These are phyloP conservation scores for Calophaca sinica DNA, from an alignment of 306 rosid species.

Conservation along the genomic window DNA sequence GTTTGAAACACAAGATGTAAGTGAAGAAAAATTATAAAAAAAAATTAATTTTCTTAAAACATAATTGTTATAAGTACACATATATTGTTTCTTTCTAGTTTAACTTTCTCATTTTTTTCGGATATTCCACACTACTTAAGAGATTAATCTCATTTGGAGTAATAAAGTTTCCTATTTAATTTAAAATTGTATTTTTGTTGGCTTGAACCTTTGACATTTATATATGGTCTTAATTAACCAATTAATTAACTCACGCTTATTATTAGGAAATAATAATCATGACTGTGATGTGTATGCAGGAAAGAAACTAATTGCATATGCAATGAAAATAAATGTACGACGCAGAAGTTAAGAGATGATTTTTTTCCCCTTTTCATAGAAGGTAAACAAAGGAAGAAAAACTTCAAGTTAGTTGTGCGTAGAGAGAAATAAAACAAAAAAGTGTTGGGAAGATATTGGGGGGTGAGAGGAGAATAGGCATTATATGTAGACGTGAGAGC, in stretches of 20 bases:
- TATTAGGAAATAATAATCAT: neutral
- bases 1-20: too few relatives aligned
- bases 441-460: too few relatives aligned
- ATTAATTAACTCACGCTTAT: neutral
- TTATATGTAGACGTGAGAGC: slow-evolving; percentile 48
- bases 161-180: neutral
- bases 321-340: too few relatives aligned
- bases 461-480: neutral
- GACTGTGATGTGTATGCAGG: too few relatives aligned
- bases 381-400: neutral
- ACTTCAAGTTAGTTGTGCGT: neutral
- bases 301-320: neutral
- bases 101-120: too few relatives aligned
- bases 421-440: neutral
- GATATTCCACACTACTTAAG: too few relatives aligned
- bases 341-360: too few relatives aligned
- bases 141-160: too few relatives aligned
- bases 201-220: neutral
- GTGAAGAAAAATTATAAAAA: too few relatives aligned
- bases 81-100: too few relatives aligned
- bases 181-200: neutral
- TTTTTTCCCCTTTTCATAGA: neutral
- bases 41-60: too few relatives aligned
- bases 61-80: too few relatives aligned
- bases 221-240: neutral